Evolutionary conservation across 1,139 yeast species (phyloP).

Genomic region (Candida pseudoviswanathii): DNA sequence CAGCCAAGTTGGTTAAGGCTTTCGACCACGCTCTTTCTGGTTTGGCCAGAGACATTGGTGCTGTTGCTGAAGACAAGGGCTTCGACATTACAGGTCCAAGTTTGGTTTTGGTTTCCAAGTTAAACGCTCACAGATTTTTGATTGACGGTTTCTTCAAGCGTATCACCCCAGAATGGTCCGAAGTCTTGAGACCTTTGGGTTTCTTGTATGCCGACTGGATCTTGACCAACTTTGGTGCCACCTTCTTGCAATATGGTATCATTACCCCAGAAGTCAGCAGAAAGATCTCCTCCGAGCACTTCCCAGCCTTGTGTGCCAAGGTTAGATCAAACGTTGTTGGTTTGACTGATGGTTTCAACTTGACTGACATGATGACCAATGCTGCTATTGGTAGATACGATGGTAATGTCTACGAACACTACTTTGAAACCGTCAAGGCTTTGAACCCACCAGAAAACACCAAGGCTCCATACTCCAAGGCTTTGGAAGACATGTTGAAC

Average conservation of each 20-base stretch:
- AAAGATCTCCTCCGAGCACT: slow-evolving; percentile 43
- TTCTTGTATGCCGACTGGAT: slow-evolving; percentile 65
- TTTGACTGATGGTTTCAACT: slow-evolving; percentile 81
- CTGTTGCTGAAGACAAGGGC: slow-evolving; percentile 42
- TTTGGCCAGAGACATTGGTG: slow-evolving; percentile 48
- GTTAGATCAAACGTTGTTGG: slow-evolving; percentile 75
- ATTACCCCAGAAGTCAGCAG: slow-evolving; percentile 36
- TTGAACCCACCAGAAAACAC: slow-evolving; percentile 55
- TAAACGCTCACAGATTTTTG: slow-evolving; percentile 62
- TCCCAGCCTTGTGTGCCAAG: slow-evolving; percentile 45
- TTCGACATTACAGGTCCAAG: slow-evolving; percentile 60
- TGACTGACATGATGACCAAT: slow-evolving; percentile 80
- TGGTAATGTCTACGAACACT: slow-evolving; percentile 84
- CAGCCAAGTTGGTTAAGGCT: slow-evolving; percentile 29
- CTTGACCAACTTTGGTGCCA: slow-evolving; percentile 69
- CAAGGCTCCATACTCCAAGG: slow-evolving; percentile 60
- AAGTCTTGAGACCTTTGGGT: slow-evolving; percentile 33
- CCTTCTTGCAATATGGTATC: slow-evolving; percentile 67
- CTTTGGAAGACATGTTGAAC: slow-evolving; percentile 51
- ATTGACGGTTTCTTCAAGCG: slow-evolving; percentile 44
- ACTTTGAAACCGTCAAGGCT: slow-evolving; percentile 53
- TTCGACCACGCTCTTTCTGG: slow-evolving; percentile 51
- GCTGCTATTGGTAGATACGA: slow-evolving; percentile 81
- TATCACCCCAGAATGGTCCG: slow-evolving; percentile 25
- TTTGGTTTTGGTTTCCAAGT: slow-evolving; percentile 57